Evolutionary conservation across 2,329 filamentous ascomycete species (phyloP), one percentile per base, ranked within the genome.

Genomic region (Cryphonectria radicalis): DNA sequence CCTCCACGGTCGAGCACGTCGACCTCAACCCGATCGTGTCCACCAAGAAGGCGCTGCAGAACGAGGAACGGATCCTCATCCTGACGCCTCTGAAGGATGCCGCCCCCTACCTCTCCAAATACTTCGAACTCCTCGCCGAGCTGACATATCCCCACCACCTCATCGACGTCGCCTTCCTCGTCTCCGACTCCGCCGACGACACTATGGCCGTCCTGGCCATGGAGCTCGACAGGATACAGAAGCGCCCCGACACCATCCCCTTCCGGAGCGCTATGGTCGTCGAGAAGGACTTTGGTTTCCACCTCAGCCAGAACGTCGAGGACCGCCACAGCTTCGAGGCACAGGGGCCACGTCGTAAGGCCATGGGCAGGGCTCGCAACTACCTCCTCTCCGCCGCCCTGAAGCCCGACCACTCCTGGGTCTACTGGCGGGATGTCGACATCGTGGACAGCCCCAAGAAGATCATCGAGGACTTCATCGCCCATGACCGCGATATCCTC

Each of bases 381-480:
- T 99, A 97, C 81, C 86, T 99, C 28, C 88, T 99, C 1, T 89
- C 90, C 43, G 87, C 93, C 0, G 92, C 96, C 3, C 80, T 99
- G 77, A 97, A 97, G 84, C 90, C 94, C 0, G 94, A 98, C 73
- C 96, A 99, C 80, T 95, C 94, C 11, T 99, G 96, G 96, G 95
- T 98, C 11, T 98, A 98, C 81, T 99, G 96, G 96, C 90, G 96
- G 72, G 96, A 99, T 80, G 95, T 97, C 66, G 96, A 99, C 81
- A 98, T 99, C 76, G 90, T 93, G 63, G 95, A 99, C 79, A 97
- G 92, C 80, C 94, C 95, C 1, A 87, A 88, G 74, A 91, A 89
- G 78, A 97, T 99, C 73, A 86, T 99, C 46, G 95, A 99, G 83
- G 96, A 99, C 78, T 97, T 99, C 76, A 92, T 97, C 77, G 93